A percentile compares a stretch with the other conserved stretches of the same genome.
Evolutionary conservation across 306 rosid genomes (phyloP).

Genomic region (Prosopis cineraria): DNA sequence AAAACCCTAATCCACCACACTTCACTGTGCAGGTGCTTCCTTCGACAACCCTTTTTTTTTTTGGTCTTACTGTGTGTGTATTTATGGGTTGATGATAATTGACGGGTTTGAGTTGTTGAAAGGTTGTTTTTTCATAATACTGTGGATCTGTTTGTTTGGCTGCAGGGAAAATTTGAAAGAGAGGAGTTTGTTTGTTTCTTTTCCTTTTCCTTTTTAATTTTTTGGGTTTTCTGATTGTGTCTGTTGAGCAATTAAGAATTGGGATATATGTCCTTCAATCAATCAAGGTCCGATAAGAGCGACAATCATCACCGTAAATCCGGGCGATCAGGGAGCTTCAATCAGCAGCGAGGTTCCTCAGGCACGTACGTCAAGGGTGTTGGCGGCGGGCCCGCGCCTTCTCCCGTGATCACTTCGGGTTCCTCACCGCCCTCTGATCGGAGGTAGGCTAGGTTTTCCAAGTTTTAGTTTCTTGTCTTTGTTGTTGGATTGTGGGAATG

Average conservation of each 20-base stretch:
- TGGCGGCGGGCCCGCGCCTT: slow-evolving; percentile 76
- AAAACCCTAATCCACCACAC: slow-evolving; percentile 63
- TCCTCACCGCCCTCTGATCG: slow-evolving; percentile 45
- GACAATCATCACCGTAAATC: slow-evolving; percentile 65
- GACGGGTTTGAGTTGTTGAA: not conserved
- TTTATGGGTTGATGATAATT: not conserved
- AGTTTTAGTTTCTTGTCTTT: not conserved
- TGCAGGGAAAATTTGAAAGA: slow-evolving; percentile 56
- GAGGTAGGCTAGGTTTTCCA: slow-evolving; percentile 54
- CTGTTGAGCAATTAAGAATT: slow-evolving; percentile 63
- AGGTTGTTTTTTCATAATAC: slow-evolving; percentile 13
- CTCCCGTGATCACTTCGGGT: slow-evolving; percentile 43
- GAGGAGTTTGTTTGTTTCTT: not conserved
- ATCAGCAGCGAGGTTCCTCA: slow-evolving; percentile 75
- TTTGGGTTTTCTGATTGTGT: slow-evolving; percentile 1
- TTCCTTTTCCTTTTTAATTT: not conserved
- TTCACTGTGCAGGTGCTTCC: slow-evolving; percentile 52
- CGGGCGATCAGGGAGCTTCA: slow-evolving; percentile 78
- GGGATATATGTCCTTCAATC: slow-evolving; percentile 98
- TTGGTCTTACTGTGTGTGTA: not conserved
- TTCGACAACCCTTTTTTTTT: not conserved
- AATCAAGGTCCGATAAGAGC: slow-evolving; percentile 87
- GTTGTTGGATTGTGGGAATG: not conserved
- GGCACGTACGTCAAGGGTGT: slow-evolving; percentile 55
- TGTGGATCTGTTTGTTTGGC: slow-evolving; percentile 50